These are phyloP conservation scores for Geranomyces michiganensis DNA, from an alignment of 192 early-diverging fungal genomes.

Conservation along the genomic window DNA sequence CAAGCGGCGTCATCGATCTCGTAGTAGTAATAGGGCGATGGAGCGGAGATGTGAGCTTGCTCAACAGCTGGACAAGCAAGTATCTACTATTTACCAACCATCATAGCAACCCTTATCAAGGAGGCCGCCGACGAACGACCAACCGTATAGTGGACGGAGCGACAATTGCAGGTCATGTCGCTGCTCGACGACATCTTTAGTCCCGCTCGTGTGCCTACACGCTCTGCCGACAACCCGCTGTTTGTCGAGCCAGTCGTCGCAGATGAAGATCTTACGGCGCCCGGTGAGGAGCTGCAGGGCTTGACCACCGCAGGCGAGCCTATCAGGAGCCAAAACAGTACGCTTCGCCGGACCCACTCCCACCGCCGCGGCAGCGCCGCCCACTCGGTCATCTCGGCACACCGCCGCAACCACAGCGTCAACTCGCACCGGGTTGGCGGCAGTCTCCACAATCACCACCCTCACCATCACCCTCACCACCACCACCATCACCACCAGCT, in stretches of 20 bases:
- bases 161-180: no score
- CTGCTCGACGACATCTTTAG: conserved; percentile 1
- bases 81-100: no score
- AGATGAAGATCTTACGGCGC: not conserved
- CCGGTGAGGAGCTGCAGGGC: not conserved
- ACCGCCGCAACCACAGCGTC: conserved; percentile 3
- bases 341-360: not conserved
- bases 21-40: no score
- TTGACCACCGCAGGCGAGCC: not conserved
- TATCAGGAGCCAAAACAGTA: not conserved
- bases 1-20: no score
- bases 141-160: no score
- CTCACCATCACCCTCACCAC: not conserved
- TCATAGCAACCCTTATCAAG: no score
- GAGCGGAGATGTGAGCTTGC: no score
- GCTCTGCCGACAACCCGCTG: not conserved
- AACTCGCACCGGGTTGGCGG: not conserved
- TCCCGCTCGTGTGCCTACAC: not conserved
- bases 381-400: not conserved
- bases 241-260: not conserved
- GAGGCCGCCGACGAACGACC: no score
- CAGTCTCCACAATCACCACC: not conserved
- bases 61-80: no score
- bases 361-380: conserved; percentile 5
- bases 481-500: not conserved